Evolutionary conservation across 2,329 filamentous ascomycete genomes (phyloP), one percentile per base, ranked within the genome.

Genomic region (Aspergillus spinulosporus): DNA sequence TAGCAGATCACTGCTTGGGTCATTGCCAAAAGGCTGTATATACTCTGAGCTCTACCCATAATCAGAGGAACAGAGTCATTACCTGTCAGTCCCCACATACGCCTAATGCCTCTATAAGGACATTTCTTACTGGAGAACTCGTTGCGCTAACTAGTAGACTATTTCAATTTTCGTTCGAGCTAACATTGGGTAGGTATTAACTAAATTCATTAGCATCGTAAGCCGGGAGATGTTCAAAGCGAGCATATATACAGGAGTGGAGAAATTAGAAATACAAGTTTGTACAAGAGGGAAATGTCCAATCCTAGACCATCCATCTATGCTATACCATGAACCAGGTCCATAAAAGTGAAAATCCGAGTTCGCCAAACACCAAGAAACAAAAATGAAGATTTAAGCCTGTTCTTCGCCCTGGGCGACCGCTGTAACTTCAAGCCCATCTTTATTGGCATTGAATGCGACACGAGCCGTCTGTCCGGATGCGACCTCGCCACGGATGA

Each of bases 401-500:
- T 57, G 54, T 52, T 4, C n/a, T 42, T 59, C 59, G 40, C 36
- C 34, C 42, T 62, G 54, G 12, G 42, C 54, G 34, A 46, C 54
- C 28, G 66, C 43, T 9, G 62, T 59, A 49, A 89, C 79, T 39
- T 83, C 79, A 52, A 91, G 71, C 0, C 82, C 83, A 42, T 79
- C 76, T 34, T 80, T 81, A 58, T 86, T 84, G 9, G 84, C 82
- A 52, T 84, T 87, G 56, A 96, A 80, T 49, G 76, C 78, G 9
- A 96, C 88, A 57, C 80, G 81, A 3, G 89, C 93, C 2, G 77
- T 82, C 66, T 96, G 87, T 0, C 91, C 92, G 56, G 80, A 84
- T 73, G 86, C 88, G 58, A 97, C 76, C 72, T 91, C 79, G 15
- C 94, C 94, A 53, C 89, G 82, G 65, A 97, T 97, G 66, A 99